A percentile compares a stretch with the other conserved stretches of the same genome.
phyloP scores from a whole-genome alignment of 2,329 filamentous ascomycete genomes.

The Colletotrichum theobromicola region DNA sequence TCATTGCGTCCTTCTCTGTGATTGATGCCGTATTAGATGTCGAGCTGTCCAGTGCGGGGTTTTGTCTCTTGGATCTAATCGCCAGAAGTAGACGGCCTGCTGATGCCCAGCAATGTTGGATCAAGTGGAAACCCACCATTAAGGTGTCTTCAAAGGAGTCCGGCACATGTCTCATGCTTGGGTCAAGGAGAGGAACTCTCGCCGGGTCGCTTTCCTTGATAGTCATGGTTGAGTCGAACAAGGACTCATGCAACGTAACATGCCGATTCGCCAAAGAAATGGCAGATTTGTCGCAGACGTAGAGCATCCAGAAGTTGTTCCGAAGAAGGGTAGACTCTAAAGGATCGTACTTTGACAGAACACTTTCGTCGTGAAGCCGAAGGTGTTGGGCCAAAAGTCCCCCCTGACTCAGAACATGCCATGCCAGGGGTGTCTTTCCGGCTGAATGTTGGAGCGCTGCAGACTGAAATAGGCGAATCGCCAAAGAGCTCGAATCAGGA shows the following conservation, averaged over 20 bases:
- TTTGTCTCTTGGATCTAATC: not conserved
- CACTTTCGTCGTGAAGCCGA: constrained; percentile 44
- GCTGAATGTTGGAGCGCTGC: constrained; percentile 46
- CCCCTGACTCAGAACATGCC: constrained; percentile 49
- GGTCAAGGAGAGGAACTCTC: not conserved
- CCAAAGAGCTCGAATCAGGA: constrained; percentile 45
- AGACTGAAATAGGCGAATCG: constrained; percentile 49
- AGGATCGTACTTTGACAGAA: constrained; percentile 34
- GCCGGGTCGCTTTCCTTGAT: not conserved
- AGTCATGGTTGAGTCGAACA: constrained; percentile 44
- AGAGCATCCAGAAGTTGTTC: constrained; percentile 44
- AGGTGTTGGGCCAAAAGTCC: constrained; percentile 46
- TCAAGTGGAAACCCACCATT: constrained; percentile 42
- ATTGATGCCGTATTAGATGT: accelerated
- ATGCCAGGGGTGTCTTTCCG: not conserved
- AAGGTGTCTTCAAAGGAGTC: not conserved
- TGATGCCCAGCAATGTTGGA: constrained; percentile 32
- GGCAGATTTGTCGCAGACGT: constrained; percentile 44
- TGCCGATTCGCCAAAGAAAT: constrained; percentile 44
- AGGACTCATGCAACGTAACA: constrained; percentile 49
- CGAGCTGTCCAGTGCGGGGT: not conserved
- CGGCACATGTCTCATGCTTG: constrained; percentile 20
- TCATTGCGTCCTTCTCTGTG: not conserved
- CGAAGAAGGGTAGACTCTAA: constrained; percentile 43
- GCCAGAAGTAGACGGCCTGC: not conserved